Percentiles rank a stretch among this genome's conserved stretches.
Evolutionary conservation across 441 rosid genomes (phyloP).

Genomic region (Euphorbia schlechtendalii): DNA sequence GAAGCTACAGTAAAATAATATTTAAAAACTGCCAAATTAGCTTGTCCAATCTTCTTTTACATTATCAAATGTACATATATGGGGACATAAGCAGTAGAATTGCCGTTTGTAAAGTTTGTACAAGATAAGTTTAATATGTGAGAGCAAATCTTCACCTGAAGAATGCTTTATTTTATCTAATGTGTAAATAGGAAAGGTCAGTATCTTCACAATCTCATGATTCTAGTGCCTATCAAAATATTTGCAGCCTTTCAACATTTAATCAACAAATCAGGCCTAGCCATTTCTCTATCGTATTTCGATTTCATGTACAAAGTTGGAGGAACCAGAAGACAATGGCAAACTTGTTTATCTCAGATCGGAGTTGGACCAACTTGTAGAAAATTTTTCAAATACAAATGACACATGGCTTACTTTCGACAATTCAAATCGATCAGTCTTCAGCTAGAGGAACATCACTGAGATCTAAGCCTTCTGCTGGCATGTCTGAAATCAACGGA

Average conservation of each 20-base stretch:
- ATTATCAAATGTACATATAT: conserved; percentile 12
- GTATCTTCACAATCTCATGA: background rate
- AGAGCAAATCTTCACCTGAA: background rate
- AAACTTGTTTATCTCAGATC: too few species aligned
- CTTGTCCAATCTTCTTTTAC: too few species aligned
- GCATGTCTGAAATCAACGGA: conserved; percentile 58
- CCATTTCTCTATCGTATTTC: too few species aligned
- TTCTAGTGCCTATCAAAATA: background rate
- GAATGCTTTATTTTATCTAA: conserved; percentile 24
- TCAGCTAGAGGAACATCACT: conserved; percentile 38
- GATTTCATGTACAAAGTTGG: too few species aligned
- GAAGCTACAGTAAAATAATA: background rate
- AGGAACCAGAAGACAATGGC: too few species aligned
- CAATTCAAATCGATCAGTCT: conserved; percentile 18
- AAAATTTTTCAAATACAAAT: too few species aligned
- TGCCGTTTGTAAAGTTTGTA: conserved; percentile 10
- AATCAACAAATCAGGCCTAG: too few species aligned
- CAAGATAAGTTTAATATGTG: background rate
- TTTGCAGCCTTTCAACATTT: too few species aligned
- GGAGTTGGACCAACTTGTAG: too few species aligned
- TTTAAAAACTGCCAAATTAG: too few species aligned
- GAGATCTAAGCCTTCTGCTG: conserved; percentile 73
- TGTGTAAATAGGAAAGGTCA: conserved; percentile 15
- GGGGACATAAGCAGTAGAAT: background rate
- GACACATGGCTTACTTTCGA: too few species aligned